phyloP scores from a whole-genome alignment of 176 grass and related monocot genomes.

The Triticum aestivum region IWGSC_CS_RefSeq_v2.1 NC_057808.1:565816297-565816796 shows the following conservation, averaged over 20 bases:
- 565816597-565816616: background rate
- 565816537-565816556: background rate
- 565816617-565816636: background rate
- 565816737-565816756: background rate
- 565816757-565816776: background rate
- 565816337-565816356: too few species aligned
- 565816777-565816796: too few species aligned
- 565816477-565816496: background rate
- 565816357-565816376: too few species aligned
- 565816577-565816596: background rate
- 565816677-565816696: too few species aligned
- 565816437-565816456: background rate
- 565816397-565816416: too few species aligned
- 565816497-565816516: background rate
- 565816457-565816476: background rate
- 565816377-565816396: too few species aligned
- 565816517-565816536: background rate
- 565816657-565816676: too few species aligned
- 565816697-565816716: too few species aligned
- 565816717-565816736: too few species aligned
- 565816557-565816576: background rate
- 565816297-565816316: too few species aligned
- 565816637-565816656: background rate
- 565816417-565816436: background rate
- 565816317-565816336: too few species aligned